Percentiles rank a stretch among this genome's conserved stretches.
phyloP scores from a whole-genome alignment of 768 basidiomycete genomes.

The Termitomyces sp. region DNA sequence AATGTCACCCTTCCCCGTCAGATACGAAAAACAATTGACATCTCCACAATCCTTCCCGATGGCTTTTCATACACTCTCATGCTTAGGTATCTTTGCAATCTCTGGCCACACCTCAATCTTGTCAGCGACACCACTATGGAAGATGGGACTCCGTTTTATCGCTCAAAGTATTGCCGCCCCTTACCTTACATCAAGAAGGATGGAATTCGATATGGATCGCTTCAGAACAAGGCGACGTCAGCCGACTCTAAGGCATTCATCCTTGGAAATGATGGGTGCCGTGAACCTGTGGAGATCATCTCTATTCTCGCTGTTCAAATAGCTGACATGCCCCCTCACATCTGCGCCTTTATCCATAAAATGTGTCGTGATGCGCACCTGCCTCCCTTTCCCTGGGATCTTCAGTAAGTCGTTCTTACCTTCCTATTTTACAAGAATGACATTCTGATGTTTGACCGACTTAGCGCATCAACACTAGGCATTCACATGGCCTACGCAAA shows the following conservation, averaged over 20 bases:
- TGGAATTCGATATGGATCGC: neutral
- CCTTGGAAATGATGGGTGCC: neutral
- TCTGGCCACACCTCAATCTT: slow-evolving; percentile 1
- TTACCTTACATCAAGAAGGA: slow-evolving; percentile 2
- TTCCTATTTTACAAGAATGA: no score
- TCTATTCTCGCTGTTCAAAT: neutral
- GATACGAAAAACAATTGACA: neutral
- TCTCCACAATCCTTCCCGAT: neutral
- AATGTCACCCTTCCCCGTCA: neutral
- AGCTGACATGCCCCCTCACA: neutral
- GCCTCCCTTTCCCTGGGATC: neutral
- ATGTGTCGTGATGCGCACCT: neutral
- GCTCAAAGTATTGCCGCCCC: neutral
- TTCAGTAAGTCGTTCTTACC: neutral
- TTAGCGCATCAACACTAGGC: no score
- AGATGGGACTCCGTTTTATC: neutral
- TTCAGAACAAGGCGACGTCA: neutral
- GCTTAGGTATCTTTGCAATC: neutral
- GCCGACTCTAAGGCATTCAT: neutral
- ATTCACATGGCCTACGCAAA: no score
- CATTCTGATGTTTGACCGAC: no score
- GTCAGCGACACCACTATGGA: neutral
- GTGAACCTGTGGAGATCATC: neutral
- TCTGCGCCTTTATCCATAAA: neutral
- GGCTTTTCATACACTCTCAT: neutral